Base-by-base conservation (phyloP, 495 filamentous ascomycete genomes). In the Penicillium coffeae region DNA sequence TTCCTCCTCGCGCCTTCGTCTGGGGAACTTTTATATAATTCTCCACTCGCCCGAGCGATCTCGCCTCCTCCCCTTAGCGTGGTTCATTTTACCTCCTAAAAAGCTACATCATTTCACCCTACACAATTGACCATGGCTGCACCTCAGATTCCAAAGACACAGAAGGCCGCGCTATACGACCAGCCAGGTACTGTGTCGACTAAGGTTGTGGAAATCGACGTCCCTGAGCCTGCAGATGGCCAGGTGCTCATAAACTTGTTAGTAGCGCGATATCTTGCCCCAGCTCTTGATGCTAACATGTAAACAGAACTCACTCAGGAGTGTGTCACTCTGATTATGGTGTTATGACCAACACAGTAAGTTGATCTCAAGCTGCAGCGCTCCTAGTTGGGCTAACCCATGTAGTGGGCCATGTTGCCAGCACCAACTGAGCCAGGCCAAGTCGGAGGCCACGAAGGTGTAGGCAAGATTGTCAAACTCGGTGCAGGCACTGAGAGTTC, bases 131-230 rank as follows among this genome's bases (percentile, higher is more conserved):
- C 9, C 6, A 69, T 67, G 63, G 42, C 62, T 54, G 48, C 50
- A 10, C 54, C 56, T 10, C 61, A 67, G 10, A 75, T 87, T 32
- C 84, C 84, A 9, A 74, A 75, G 56, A 85, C 71, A 47, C 79
- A 87, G 59, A 88, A 85, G 67, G 86, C 84, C 21, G 68, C 69
- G 32, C 66, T 88, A 46, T 90, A 85, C 60, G 83, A 88, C 63
- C 75, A 85, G 57, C 83, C 83, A 3, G 85, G 85, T 18, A 77
- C 69, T 3, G 75, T 87, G 43, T 84, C 83, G n/a, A 86, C 82
- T 13, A 81, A 83, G 55, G 57, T 89, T 21, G 78, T 78, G 22
- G 80, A 85, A 50, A 57, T 87, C 5, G 80, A 85, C 38, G 83
- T 83, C 9, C 86, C 84, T 2, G 76, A 83, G 54, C 86, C 85